Percentiles rank a stretch among this genome's conserved stretches.
phyloP scores from a whole-genome alignment of 2,329 filamentous ascomycete species.

The Ceratocystis destructans region DNA sequence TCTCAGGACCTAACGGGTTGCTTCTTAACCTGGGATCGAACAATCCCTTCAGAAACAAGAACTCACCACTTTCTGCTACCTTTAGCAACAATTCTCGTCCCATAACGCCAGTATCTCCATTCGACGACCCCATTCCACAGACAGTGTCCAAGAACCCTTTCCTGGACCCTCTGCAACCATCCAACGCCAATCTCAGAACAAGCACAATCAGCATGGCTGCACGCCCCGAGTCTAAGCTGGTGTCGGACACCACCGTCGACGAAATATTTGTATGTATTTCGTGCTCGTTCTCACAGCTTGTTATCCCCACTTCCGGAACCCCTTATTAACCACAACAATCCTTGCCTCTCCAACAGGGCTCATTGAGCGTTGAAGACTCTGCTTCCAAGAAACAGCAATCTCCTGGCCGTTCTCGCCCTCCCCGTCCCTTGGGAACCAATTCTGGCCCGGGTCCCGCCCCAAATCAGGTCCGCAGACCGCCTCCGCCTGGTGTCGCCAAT shows the following conservation, averaged over 20 bases:
- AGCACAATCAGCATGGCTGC: slow-evolving; percentile 31
- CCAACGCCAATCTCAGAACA: slow-evolving; percentile 5
- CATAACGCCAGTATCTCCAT: slow-evolving; percentile 38
- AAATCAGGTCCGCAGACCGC: slow-evolving; percentile 29
- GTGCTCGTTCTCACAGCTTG: background rate
- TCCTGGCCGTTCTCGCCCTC: slow-evolving; percentile 20
- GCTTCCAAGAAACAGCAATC: slow-evolving; percentile 41
- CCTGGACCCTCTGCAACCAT: slow-evolving; percentile 37
- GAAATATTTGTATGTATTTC: slow-evolving; percentile 60
- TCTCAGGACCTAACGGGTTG: slow-evolving; percentile 32
- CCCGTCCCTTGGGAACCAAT: slow-evolving; percentile 18
- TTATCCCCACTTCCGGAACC: background rate
- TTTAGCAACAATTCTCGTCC: slow-evolving; percentile 25
- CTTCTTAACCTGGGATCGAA: slow-evolving; percentile 62
- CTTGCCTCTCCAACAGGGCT: slow-evolving; percentile 2
- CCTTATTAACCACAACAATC: background rate
- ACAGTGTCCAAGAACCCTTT: slow-evolving; percentile 65
- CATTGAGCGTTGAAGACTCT: slow-evolving; percentile 49
- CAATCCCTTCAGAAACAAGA: slow-evolving; percentile 66
- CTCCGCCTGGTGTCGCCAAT: slow-evolving; percentile 46
- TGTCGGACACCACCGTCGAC: slow-evolving; percentile 39
- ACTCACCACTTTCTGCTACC: slow-evolving; percentile 36
- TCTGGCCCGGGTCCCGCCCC: slow-evolving; percentile 10
- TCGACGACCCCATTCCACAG: slow-evolving; percentile 42
- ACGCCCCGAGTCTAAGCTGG: slow-evolving; percentile 32